Conservation (phyloP, 176 grass and related monocot species). For the Cenchrus purpureus region DNA sequence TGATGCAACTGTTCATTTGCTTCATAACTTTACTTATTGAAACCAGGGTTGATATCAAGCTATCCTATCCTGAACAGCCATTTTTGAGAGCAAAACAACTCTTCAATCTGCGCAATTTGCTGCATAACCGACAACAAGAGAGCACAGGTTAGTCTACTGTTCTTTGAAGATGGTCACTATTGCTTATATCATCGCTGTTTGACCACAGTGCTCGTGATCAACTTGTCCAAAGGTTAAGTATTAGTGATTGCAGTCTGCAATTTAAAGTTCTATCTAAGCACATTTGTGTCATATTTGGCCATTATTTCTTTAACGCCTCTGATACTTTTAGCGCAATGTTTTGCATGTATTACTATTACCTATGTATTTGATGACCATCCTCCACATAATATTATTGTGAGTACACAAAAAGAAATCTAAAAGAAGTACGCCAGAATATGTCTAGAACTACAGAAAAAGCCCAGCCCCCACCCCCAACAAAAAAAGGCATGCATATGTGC, state of each 20-base stretch:
- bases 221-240: constrained; percentile 11
- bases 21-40: constrained; percentile 46
- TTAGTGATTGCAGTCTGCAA: background rate
- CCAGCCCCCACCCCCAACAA: no score
- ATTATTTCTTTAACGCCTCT: background rate
- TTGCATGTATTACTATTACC: background rate
- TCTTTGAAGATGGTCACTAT: background rate
- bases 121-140: constrained; percentile 69
- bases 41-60: constrained; percentile 61
- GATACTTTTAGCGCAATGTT: background rate
- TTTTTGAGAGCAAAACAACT: constrained; percentile 84
- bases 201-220: constrained; percentile 2
- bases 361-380: background rate
- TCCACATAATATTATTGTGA: background rate
- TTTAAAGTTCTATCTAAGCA: constrained; percentile 19
- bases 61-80: constrained; percentile 82
- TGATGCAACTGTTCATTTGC: constrained; percentile 27
- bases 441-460: no score
- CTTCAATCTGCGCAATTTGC: constrained; percentile 77
- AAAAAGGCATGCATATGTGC: no score
- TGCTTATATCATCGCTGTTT: constrained; percentile 16
- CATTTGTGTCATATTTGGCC: background rate
- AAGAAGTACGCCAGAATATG: no score
- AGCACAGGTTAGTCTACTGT: constrained; percentile 63
- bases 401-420: no score